Percentiles rank a stretch among this genome's conserved stretches.
phyloP scores from a whole-genome alignment of 2,329 filamentous ascomycete genomes.

The Cryphonectria japonica region DNA sequence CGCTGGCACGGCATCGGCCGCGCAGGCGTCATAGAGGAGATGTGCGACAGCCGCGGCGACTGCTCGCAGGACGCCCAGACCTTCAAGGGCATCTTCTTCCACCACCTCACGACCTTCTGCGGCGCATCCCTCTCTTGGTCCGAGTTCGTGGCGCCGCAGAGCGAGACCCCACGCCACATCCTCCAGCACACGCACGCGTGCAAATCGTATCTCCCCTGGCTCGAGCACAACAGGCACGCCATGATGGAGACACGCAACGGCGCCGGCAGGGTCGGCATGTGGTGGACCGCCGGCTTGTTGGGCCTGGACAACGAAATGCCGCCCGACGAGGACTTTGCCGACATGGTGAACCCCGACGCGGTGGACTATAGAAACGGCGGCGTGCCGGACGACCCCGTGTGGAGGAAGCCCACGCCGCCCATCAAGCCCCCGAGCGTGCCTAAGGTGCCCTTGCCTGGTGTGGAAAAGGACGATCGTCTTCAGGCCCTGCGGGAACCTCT shows the following conservation, averaged over 20 bases:
- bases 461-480: not conserved
- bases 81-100: slow-evolving; percentile 95
- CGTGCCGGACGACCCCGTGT: slow-evolving; percentile 27
- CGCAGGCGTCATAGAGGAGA: slow-evolving; percentile 80
- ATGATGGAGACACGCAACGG: slow-evolving; percentile 26
- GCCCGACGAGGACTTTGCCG: slow-evolving; percentile 20
- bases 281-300: slow-evolving; percentile 30
- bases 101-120: slow-evolving; percentile 83
- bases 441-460: slow-evolving; percentile 11
- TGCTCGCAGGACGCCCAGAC: slow-evolving; percentile 87
- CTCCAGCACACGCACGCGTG: slow-evolving; percentile 27
- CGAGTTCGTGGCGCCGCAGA: slow-evolving; percentile 31
- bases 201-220: slow-evolving; percentile 22
- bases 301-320: slow-evolving; percentile 23
- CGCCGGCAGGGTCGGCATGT: slow-evolving; percentile 30
- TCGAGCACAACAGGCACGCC: slow-evolving; percentile 27
- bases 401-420: slow-evolving; percentile 21
- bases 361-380: slow-evolving; percentile 30
- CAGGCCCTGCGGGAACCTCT: not conserved
- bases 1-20: slow-evolving; percentile 77
- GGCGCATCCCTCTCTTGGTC: slow-evolving; percentile 55
- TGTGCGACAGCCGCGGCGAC: slow-evolving; percentile 72
- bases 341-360: slow-evolving; percentile 20
- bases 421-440: slow-evolving; percentile 20
- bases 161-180: slow-evolving; percentile 15